Percentiles rank a stretch among this genome's conserved stretches.
These are phyloP conservation scores for Inga laurina DNA, from an alignment of 306 rosid species.

Conservation along the genomic window DNA sequence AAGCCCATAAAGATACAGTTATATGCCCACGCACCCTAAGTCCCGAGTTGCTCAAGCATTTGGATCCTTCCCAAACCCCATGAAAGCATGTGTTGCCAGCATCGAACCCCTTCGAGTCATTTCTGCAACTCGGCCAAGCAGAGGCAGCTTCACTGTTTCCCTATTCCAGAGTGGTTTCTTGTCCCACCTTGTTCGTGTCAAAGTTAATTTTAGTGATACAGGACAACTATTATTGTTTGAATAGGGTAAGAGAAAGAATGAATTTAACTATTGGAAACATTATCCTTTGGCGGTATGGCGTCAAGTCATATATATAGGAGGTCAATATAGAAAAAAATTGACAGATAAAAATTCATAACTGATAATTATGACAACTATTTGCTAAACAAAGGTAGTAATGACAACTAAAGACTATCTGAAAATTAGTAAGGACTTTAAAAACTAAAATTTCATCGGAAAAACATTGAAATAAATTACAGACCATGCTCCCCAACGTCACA, in stretches of 20 bases:
- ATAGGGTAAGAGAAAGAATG: conserved; percentile 9
- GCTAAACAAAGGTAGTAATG: too few species aligned
- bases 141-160: conserved; percentile 64
- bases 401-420: neutral
- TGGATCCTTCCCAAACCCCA: conserved; percentile 89
- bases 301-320: neutral
- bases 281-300: neutral
- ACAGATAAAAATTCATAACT: neutral
- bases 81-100: conserved; percentile 70
- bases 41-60: conserved; percentile 8
- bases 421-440: neutral
- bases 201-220: conserved; percentile 17
- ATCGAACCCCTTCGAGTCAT: conserved; percentile 72
- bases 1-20: neutral
- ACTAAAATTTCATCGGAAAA: neutral
- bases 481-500: neutral
- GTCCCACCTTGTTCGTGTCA: conserved; percentile 64
- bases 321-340: neutral
- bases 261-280: neutral
- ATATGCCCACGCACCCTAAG: neutral
- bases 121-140: conserved; percentile 63
- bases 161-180: conserved; percentile 72
- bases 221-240: neutral
- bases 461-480: neutral
- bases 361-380: neutral